Base-by-base conservation (phyloP, 805 yeast species). In the Metschnikowia cubensis region DNA sequence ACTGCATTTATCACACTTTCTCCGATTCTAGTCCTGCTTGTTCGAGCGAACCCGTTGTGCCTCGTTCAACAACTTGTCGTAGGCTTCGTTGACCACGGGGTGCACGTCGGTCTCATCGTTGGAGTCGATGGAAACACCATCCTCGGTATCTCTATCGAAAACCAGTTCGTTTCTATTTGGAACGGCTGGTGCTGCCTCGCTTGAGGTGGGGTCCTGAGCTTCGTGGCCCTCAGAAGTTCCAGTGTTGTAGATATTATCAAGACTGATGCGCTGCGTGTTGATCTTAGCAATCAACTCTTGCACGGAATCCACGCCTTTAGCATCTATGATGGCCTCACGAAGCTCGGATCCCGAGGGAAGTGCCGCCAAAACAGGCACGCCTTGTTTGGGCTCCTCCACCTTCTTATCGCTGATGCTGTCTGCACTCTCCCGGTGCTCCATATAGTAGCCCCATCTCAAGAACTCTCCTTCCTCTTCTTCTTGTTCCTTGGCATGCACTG, bases 391-490 rank as follows among this genome's bases (percentile, higher is more conserved):
- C 10, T 43, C 57, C 15, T 48, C 56, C n/a, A 25, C 38, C 21
- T 41, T 44, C 25, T 43, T 35, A 3, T 43, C 40, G 6, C 47
- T 18, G 7, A 37, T n/a, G 4, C 43, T 50, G 14, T 55, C 66
- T 33, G 63, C 56, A 31, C 64, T 65, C 46, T 55, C 71, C 52
- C 84, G 81, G 60, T 82, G 88, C 62, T 84, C 87, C 56, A 89
- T 83, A 59, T 82, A 87, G 60, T 83, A 81, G 17, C 96, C 96
- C 83, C 89, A 83, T 68, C 86, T 83, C 66, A 88, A 96, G 55
- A 89, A 77, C 61, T 87, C 96, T 59, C 97, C 97, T 71, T 90
- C 97, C 64, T 90, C 97, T 53, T 83, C 84, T 63, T 89, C 96
- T 65, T 87, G 89, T 55, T 79, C 80, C 64, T 81, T 84, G 14